Evolutionary conservation across 2,329 filamentous ascomycete species (phyloP).

Genomic region (Ascosphaera acerosa): DNA sequence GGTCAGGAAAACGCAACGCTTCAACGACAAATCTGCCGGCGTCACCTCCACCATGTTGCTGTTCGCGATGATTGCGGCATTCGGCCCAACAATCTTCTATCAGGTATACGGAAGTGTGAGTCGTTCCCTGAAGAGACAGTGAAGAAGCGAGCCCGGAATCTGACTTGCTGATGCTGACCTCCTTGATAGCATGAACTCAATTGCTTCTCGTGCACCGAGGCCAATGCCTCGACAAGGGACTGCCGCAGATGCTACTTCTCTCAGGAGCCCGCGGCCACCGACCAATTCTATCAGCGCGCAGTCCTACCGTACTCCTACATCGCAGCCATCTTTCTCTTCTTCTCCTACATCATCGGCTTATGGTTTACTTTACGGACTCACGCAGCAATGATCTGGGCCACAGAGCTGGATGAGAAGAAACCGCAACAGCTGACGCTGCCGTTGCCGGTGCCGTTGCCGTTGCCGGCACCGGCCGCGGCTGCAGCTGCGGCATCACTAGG

Average conservation of each 20-base stretch:
- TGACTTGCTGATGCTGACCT: background rate
- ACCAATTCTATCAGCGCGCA: slow-evolving; percentile 71
- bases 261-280: slow-evolving; percentile 57
- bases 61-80: slow-evolving; percentile 85
- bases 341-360: slow-evolving; percentile 79
- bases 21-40: slow-evolving; percentile 88
- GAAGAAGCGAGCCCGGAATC: too few species aligned
- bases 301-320: slow-evolving; percentile 88
- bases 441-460: slow-evolving; percentile 13
- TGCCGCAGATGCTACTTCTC: slow-evolving; percentile 89
- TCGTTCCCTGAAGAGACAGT: too few species aligned
- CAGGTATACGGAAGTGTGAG: slow-evolving; percentile 83
- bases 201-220: slow-evolving; percentile 38
- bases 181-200: slow-evolving; percentile 57
- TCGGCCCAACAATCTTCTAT: slow-evolving; percentile 90
- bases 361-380: slow-evolving; percentile 93
- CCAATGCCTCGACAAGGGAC: slow-evolving; percentile 28
- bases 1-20: slow-evolving; percentile 92
- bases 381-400: slow-evolving; percentile 90
- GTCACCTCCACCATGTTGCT: slow-evolving; percentile 96
- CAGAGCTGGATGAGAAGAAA: slow-evolving; percentile 54
- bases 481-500: background rate
- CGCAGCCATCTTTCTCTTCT: slow-evolving; percentile 58
- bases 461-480: too few species aligned
- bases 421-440: slow-evolving; percentile 14